Evolutionary conservation across 1,139 yeast species (phyloP), one percentile per base, ranked within the genome.

Genomic region (Yamadazyma blattariae): DNA sequence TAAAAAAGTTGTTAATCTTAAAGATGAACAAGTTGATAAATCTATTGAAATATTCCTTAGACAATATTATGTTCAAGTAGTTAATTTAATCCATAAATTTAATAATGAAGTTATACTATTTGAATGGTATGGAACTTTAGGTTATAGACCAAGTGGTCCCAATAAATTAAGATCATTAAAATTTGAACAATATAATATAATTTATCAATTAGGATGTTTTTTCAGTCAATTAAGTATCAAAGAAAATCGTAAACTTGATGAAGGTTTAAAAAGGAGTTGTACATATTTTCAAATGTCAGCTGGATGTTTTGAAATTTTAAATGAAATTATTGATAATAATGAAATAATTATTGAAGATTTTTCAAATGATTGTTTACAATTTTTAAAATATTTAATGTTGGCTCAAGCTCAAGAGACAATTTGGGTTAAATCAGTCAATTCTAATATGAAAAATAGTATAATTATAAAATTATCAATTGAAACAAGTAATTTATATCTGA

Each of bases 381-480:
- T 63, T 30, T 50, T 70, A 21, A 50, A 51, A 32, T 45, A 45
- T n/a, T 47, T 88, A 16, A 76, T 78, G 75, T 53, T 85, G 27
- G 95, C 95, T 0, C 95, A 88, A 50, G 94, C 96, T 0, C 96
- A 89, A 55, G 97, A 90, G 52, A 70, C 78, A 9, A 79, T 83
- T 37, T 89, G 96, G 96, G 79, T 74, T 34, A 81, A 81, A 50
- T 90, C 96, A 0, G 59, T 75, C 1, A 56, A 62, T 25, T 73
- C 71, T n/a, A 62, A 67, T 3, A 57, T 79, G 51, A 83, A 81
- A 50, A 79, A 84, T 51, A 64, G 82, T 0, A 66, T 79, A 3
- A 59, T 88, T 5, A 71, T 94, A 1, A 75, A 79, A 46, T 57
- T 90, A 30, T 74, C 95, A 0, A 57, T 67, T 7, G 86, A 82